These are phyloP conservation scores for Lasiosphaeria ovina DNA, from an alignment of 495 filamentous ascomycete genomes.

Conservation along the genomic window DNA sequence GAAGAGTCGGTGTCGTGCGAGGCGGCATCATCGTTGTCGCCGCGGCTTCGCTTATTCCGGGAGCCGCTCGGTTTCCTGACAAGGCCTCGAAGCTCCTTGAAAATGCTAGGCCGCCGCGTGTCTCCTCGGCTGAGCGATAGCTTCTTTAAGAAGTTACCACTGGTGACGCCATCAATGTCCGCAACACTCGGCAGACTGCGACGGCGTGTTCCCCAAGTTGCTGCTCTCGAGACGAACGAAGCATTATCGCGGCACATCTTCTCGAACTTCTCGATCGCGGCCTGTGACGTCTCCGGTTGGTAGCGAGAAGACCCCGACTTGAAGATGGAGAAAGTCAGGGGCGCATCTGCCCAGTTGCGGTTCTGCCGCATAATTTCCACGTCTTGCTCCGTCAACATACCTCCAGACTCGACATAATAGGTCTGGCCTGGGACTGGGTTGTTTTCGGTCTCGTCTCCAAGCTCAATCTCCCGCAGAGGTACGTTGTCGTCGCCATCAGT, in stretches of 20 bases:
- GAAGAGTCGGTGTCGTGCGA: slow-evolving; percentile 34
- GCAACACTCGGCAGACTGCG: slow-evolving; percentile 56
- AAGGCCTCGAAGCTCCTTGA: slow-evolving; percentile 49
- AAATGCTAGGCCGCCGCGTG: slow-evolving; percentile 41
- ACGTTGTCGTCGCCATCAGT: slow-evolving; percentile 35
- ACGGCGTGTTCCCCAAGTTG: slow-evolving; percentile 71
- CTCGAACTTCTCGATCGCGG: slow-evolving; percentile 50
- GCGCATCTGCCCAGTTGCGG: slow-evolving; percentile 48
- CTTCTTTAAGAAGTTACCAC: slow-evolving; percentile 61
- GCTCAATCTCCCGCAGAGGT: slow-evolving; percentile 34
- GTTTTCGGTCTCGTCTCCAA: slow-evolving; percentile 33
- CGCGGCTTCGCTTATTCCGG: slow-evolving; percentile 44
- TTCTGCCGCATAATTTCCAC: slow-evolving; percentile 43
- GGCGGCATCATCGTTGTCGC: slow-evolving; percentile 40
- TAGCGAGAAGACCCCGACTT: slow-evolving; percentile 28
- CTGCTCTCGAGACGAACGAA: slow-evolving; percentile 60
- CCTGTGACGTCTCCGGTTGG: slow-evolving; percentile 51
- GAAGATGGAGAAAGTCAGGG: slow-evolving; percentile 41
- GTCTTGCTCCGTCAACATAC: slow-evolving; percentile 42
- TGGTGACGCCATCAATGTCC: slow-evolving; percentile 59
- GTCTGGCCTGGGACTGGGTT: slow-evolving; percentile 37
- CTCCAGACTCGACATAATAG: slow-evolving; percentile 44
- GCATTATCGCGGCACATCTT: slow-evolving; percentile 47
- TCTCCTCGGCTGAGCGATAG: slow-evolving; percentile 55
- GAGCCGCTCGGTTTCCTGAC: slow-evolving; percentile 54